A percentile compares a stretch with the other conserved stretches of the same genome.
phyloP scores from a whole-genome alignment of 345 rosid species.

The Citrus glauca region DNA sequence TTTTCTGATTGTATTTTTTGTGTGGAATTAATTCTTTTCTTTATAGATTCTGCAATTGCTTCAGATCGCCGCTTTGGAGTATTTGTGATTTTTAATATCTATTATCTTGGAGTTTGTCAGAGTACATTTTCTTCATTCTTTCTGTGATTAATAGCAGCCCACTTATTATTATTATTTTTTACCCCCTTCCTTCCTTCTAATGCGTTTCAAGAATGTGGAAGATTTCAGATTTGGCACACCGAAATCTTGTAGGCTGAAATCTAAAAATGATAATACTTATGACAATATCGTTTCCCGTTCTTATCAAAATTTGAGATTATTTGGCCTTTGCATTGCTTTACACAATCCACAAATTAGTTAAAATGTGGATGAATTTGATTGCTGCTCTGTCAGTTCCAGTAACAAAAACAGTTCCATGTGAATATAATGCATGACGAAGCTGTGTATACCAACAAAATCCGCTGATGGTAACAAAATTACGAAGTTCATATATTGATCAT shows the following conservation, averaged over 20 bases:
- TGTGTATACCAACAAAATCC: neutral
- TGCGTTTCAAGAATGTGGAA: neutral
- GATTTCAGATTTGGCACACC: neutral
- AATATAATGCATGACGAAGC: neutral
- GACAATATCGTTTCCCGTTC: neutral
- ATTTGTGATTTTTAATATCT: neutral
- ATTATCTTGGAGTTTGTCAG: neutral
- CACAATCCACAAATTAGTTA: neutral
- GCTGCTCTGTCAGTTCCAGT: neutral
- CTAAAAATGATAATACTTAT: neutral
- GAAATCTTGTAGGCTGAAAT: neutral
- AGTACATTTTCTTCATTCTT: neutral
- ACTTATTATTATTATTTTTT: neutral
- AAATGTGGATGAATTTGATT: neutral
- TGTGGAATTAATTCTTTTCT: neutral
- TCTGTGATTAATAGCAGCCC: neutral
- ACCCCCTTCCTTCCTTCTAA: no score
- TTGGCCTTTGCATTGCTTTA: neutral
- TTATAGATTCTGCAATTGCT: neutral
- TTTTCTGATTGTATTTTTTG: slow-evolving; percentile 36
- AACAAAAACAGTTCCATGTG: neutral
- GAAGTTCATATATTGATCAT: neutral
- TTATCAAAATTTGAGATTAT: neutral
- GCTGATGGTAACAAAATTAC: neutral
- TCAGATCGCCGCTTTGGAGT: neutral